Conservation (phyloP, 495 filamentous ascomycete species). For the Tuber calosporum region DNA sequence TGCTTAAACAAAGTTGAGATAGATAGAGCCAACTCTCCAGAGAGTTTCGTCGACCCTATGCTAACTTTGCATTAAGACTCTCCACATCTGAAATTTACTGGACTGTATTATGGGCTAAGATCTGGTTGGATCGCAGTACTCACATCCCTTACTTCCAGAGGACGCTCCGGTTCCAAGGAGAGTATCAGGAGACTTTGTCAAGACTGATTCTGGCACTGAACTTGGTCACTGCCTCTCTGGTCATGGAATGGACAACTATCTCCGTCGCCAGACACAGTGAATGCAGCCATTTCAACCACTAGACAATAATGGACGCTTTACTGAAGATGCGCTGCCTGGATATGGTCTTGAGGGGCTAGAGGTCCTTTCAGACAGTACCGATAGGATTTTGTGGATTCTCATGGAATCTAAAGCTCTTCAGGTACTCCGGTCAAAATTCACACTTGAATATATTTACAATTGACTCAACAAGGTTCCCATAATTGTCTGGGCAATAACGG, state of each 20-base stretch:
- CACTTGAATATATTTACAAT: slow-evolving; percentile 94
- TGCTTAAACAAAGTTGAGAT: too few species aligned
- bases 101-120: slow-evolving; percentile 55
- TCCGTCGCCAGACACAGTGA: slow-evolving; percentile 59
- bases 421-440: slow-evolving; percentile 55
- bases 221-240: slow-evolving; percentile 91
- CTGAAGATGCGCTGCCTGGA: slow-evolving; percentile 64
- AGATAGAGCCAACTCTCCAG: too few species aligned
- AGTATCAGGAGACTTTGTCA: slow-evolving; percentile 80
- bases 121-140: slow-evolving; percentile 59
- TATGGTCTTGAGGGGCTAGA: slow-evolving; percentile 53
- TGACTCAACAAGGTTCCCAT: slow-evolving; percentile 92
- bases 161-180: slow-evolving; percentile 48
- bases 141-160: slow-evolving; percentile 55
- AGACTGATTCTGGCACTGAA: slow-evolving; percentile 77
- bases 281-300: slow-evolving; percentile 73
- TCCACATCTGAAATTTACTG: too few species aligned
- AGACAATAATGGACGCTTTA: slow-evolving; percentile 72
- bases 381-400: slow-evolving; percentile 61
- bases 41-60: too few species aligned
- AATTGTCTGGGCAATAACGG: slow-evolving; percentile 82
- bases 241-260: slow-evolving; percentile 94
- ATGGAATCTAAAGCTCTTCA: slow-evolving; percentile 53
- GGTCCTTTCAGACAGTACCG: slow-evolving; percentile 60
- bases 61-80: too few species aligned